phyloP scores from a whole-genome alignment of 306 rosid genomes.

The Trifolium dubium region DNA sequence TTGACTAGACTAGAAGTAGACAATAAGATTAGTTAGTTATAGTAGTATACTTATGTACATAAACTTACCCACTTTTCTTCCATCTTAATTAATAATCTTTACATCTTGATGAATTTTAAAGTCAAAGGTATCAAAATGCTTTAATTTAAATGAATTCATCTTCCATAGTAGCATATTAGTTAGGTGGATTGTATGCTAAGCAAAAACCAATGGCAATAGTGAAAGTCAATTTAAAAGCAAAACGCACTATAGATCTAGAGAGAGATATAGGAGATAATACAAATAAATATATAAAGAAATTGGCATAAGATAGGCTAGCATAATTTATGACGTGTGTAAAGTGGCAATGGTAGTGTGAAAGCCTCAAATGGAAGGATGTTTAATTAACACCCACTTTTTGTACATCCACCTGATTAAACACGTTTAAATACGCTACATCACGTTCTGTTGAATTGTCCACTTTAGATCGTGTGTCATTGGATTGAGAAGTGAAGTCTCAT shows the following conservation, averaged over 20 bases:
- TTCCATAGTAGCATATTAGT: neutral
- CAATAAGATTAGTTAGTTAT: constrained; percentile 8
- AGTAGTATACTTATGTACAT: neutral
- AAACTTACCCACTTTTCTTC: constrained; percentile 18
- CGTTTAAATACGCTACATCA: no score
- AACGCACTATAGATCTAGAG: neutral
- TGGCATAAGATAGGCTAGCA: constrained; percentile 3
- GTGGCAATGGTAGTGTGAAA: neutral
- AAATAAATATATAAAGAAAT: neutral
- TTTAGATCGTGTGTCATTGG: no score
- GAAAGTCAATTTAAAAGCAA: constrained; percentile 41
- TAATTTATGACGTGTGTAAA: constrained; percentile 33
- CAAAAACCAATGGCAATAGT: constrained; percentile 33
- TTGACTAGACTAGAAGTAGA: constrained; percentile 36
- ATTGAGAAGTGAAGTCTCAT: no score
- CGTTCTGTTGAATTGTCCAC: no score
- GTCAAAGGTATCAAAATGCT: constrained; percentile 29
- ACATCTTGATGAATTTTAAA: constrained; percentile 28
- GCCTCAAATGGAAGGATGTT: constrained; percentile 14
- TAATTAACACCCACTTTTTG: no score
- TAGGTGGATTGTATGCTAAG: constrained; percentile 50
- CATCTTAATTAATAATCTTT: constrained; percentile 35
- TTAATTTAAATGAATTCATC: constrained; percentile 37
- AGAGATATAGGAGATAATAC: neutral
- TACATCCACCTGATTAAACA: no score